Conservation (phyloP, 2,329 filamentous ascomycete genomes). For the Parasarocladium wereldwijsianum region DNA sequence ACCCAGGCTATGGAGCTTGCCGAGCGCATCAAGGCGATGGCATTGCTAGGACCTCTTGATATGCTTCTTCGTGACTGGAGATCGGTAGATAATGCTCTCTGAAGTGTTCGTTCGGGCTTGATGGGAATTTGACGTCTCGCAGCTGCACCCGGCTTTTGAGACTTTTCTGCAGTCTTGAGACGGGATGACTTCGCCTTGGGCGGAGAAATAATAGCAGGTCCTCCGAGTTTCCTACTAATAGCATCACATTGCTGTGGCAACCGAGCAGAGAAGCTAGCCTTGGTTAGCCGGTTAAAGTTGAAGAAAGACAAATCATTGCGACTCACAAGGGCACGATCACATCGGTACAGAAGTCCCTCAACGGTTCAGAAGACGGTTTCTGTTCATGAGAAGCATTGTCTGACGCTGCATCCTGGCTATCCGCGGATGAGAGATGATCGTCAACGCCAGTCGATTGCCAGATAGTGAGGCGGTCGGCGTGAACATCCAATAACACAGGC, state of each 20-base stretch:
- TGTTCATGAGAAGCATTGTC: slow-evolving; percentile 21
- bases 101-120: slow-evolving; percentile 36
- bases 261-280: slow-evolving; percentile 52
- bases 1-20: slow-evolving; percentile 41
- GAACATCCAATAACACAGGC: slow-evolving; percentile 51
- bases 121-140: slow-evolving; percentile 29
- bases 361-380: slow-evolving; percentile 39
- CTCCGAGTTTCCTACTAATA: slow-evolving; percentile 64
- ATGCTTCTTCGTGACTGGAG: slow-evolving; percentile 36
- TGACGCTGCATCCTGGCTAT: slow-evolving; percentile 22
- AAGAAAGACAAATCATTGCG: no score
- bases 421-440: slow-evolving; percentile 33
- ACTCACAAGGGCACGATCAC: slow-evolving; percentile 66
- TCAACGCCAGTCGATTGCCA: slow-evolving; percentile 65
- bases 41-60: slow-evolving; percentile 40
- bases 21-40: slow-evolving; percentile 52
- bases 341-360: slow-evolving; percentile 66
- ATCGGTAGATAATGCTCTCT: slow-evolving; percentile 48
- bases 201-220: slow-evolving; percentile 45
- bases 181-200: slow-evolving; percentile 36
- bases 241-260: slow-evolving; percentile 56
- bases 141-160: slow-evolving; percentile 35
- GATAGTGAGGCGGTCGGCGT: slow-evolving; percentile 67
- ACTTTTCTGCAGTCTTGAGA: slow-evolving; percentile 23
- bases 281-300: slow-evolving; percentile 17